These are phyloP conservation scores for Acorus gramineus DNA, from an alignment of 106 monocot genomes.

Conservation along the genomic window DNA sequence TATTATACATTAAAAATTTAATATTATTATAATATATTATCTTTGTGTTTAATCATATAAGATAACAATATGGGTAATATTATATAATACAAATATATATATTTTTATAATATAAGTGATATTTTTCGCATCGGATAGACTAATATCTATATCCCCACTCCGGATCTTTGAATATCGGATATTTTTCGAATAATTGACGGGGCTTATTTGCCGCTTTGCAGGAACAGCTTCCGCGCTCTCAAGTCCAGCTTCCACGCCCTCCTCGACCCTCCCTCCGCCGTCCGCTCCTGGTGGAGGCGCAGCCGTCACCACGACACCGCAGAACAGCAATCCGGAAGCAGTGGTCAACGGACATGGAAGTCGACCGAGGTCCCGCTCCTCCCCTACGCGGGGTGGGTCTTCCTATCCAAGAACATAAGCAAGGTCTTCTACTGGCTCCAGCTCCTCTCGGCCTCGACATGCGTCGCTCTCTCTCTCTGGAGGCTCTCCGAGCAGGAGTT, in stretches of 20 bases:
- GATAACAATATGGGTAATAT: no score
- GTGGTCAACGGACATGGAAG: constrained; percentile 13
- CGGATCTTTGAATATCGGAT: no score
- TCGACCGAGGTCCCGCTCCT: constrained; percentile 23
- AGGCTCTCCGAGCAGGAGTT: constrained; percentile 55
- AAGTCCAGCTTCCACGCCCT: constrained; percentile 19
- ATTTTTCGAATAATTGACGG: no score
- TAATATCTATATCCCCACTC: no score
- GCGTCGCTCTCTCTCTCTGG: constrained; percentile 53
- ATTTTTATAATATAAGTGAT: no score
- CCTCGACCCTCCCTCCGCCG: constrained; percentile 13
- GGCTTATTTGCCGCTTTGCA: no score
- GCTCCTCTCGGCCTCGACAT: constrained; percentile 50
- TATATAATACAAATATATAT: no score
- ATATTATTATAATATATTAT: no score
- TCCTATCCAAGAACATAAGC: constrained; percentile 47
- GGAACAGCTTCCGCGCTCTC: constrained; percentile 33
- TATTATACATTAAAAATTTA: no score
- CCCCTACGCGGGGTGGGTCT: constrained; percentile 36
- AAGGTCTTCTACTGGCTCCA: constrained; percentile 67
- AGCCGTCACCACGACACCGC: neutral
- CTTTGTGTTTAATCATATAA: no score
- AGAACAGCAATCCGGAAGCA: neutral
- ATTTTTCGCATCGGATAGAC: no score
- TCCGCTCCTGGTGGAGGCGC: neutral